These are phyloP conservation scores for Astrocystis sublimbata DNA, from an alignment of 495 filamentous ascomycete species.

Conservation along the genomic window DNA sequence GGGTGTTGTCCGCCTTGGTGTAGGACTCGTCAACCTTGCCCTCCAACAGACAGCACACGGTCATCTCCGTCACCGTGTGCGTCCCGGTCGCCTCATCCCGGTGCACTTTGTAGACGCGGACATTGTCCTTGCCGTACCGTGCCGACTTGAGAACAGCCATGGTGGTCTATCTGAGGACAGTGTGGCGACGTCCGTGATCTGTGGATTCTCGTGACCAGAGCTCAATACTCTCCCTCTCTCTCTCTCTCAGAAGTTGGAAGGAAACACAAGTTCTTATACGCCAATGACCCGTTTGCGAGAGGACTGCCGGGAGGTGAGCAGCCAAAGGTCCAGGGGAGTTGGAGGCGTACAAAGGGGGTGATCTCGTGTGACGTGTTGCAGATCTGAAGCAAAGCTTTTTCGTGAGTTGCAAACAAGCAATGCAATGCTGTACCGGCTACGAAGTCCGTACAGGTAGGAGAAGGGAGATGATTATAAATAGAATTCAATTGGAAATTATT, in stretches of 20 bases:
- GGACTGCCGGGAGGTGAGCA: constrained; percentile 1
- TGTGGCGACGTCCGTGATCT: constrained; percentile 5
- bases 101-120: constrained; percentile 94
- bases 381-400: neutral
- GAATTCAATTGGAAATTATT: neutral
- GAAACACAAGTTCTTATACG: constrained; percentile 14
- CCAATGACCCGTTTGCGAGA: neutral
- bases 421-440: no score
- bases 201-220: neutral
- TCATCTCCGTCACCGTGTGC: constrained; percentile 93
- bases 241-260: neutral
- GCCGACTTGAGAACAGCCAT: constrained; percentile 69
- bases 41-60: constrained; percentile 84
- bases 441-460: constrained; percentile 3
- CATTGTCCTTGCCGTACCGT: constrained; percentile 95
- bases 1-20: constrained; percentile 91
- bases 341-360: constrained; percentile 1
- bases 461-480: neutral
- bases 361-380: constrained; percentile 16
- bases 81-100: constrained; percentile 69
- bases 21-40: constrained; percentile 93
- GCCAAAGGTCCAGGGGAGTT: neutral
- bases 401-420: constrained; percentile 1
- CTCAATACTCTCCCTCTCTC: neutral
- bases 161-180: neutral